Conservation (phyloP, 495 filamentous ascomycete genomes). For the Cercophora scortea region DNA sequence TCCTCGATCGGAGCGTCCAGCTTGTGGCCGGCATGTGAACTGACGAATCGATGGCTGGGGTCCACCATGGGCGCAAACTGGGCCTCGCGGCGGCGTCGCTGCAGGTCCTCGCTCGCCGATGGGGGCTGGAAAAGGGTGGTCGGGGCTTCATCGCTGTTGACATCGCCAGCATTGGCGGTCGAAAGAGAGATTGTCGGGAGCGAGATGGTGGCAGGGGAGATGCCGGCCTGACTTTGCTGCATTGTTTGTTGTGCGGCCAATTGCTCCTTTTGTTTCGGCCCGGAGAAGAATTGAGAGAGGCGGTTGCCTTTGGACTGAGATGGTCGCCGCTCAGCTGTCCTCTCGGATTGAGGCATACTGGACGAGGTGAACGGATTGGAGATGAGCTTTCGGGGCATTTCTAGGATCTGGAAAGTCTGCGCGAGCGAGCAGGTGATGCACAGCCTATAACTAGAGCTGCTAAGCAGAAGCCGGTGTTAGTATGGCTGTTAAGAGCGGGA, state of each 20-base stretch:
- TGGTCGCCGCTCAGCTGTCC: constrained; percentile 38
- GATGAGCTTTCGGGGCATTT: constrained; percentile 47
- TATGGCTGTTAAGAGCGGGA: no score
- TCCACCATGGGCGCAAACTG: constrained; percentile 86
- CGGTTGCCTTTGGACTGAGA: constrained; percentile 52
- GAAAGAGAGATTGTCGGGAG: constrained; percentile 90
- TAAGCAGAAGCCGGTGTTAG: no score
- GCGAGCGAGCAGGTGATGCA: no score
- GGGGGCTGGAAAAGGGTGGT: constrained; percentile 89
- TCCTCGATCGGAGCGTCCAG: constrained; percentile 83
- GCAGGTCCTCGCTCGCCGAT: constrained; percentile 73
- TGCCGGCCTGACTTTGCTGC: constrained; percentile 42
- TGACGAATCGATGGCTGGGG: constrained; percentile 75
- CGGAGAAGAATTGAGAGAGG: constrained; percentile 55
- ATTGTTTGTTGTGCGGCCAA: constrained; percentile 48
- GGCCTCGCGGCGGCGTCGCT: constrained; percentile 69
- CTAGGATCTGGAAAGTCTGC: background rate
- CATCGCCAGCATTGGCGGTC: constrained; percentile 72
- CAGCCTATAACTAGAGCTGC: no score
- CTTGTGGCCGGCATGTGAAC: constrained; percentile 62
- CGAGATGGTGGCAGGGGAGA: constrained; percentile 61
- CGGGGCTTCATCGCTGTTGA: constrained; percentile 56
- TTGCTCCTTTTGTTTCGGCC: constrained; percentile 60
- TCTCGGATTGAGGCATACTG: constrained; percentile 30
- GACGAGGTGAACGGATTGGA: constrained; percentile 30